A percentile compares a stretch with the other conserved stretches of the same genome.
phyloP scores from a whole-genome alignment of 2,329 filamentous ascomycete genomes.

The Cyphellophora attinorum region DNA sequence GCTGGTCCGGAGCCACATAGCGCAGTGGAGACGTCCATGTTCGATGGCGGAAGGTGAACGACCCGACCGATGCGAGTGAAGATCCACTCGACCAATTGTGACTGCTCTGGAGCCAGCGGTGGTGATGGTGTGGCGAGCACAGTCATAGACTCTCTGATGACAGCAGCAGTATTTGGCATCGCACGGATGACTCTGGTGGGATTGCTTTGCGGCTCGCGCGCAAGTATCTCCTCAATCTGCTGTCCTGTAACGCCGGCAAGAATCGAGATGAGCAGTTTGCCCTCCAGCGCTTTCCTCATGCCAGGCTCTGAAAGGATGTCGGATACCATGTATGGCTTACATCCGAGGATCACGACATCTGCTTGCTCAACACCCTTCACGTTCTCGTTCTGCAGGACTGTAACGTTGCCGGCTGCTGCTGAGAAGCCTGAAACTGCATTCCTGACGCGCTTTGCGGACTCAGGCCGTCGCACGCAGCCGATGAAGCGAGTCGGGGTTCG shows the following conservation, averaged over 20 bases:
- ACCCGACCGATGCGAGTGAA: slow-evolving; percentile 40
- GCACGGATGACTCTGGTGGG: slow-evolving; percentile 58
- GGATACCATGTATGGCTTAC: slow-evolving; percentile 68
- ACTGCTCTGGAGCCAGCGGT: slow-evolving; percentile 33
- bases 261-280: slow-evolving; percentile 75
- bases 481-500: slow-evolving; percentile 66
- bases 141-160: slow-evolving; percentile 74
- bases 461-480: slow-evolving; percentile 65
- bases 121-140: slow-evolving; percentile 55
- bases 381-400: slow-evolving; percentile 64
- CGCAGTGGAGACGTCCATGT: slow-evolving; percentile 20
- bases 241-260: slow-evolving; percentile 64
- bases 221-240: slow-evolving; percentile 58
- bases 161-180: slow-evolving; percentile 76
- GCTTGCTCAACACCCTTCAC: slow-evolving; percentile 55
- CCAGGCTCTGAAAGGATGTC: slow-evolving; percentile 51
- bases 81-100: slow-evolving; percentile 43
- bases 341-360: slow-evolving; percentile 67
- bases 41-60: slow-evolving; percentile 12
- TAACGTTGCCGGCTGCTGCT: slow-evolving; percentile 35
- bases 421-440: slow-evolving; percentile 55
- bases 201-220: slow-evolving; percentile 33
- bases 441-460: slow-evolving; percentile 60
- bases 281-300: slow-evolving; percentile 62
- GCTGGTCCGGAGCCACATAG: slow-evolving; percentile 48